Base-by-base conservation (phyloP, 192 early-diverging fungal species). In the Coemansia guatemalensis region DNA sequence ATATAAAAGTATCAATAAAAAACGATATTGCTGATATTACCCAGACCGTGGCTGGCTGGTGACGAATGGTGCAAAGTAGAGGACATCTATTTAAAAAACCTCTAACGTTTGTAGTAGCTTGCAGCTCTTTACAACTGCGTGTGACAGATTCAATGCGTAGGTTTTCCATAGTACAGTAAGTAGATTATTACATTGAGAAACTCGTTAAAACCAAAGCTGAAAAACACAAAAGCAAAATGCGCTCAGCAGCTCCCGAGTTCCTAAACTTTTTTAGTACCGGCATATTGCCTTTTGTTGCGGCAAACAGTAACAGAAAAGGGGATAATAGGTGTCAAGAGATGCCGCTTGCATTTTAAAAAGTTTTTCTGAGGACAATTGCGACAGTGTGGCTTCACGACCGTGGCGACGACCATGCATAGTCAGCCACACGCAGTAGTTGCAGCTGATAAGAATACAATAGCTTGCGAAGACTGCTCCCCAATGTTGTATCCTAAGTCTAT, bases 1-100 rank as follows among this genome's bases (percentile, higher is more conserved):
- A 75, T 23, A 75, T 44, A 39, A 75, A 69, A 5, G 73, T 75
- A 24, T 75, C 73, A 11, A 75, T 65, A 18, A 65, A 55, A 23
- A 55, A 20, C 23, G 30, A 30, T 55, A 55, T 26, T 29, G 26
- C 25, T 6, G 30, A 18, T 18, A 55, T 55, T 17, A 54, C 4
- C 53, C 52, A 53, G 52, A 24, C 52, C 12, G 52, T 53, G 11
- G 52, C 52, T 29, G 52, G 52, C 11, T 18, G 52, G 52, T 5
- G 24, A 17, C 52, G 52, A 29, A 53, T 53, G 26, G 14, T 21
- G 9, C 26, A 29, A 18, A 53, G 25, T 4, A 53, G 26, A 0
- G 55, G 55, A 5, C 11, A 29, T 3, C n/a, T 56, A 27, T 27
- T 18, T 17, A 58, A 35, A 9, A 35, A n/a, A 5, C 22, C 21